Base-by-base conservation (phyloP, 202 grass and related monocot species). In the Bolboschoenoplectus hybrid region DNA sequence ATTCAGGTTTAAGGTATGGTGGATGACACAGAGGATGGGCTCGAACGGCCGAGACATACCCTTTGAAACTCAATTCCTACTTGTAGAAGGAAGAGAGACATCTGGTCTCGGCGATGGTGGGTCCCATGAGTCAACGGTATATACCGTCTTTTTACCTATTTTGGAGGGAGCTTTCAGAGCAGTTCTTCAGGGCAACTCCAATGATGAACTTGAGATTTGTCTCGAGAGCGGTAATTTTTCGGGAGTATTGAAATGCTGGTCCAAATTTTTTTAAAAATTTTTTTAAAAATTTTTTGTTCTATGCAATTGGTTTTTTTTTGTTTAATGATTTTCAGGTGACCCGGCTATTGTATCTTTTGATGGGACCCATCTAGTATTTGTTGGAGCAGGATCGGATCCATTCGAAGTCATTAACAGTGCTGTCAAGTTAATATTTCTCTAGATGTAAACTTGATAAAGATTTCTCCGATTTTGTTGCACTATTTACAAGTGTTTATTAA, bases 1-100 rank as follows among this genome's bases (percentile, higher is more conserved):
- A 39, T 97, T 97, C 82, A 82, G 94, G 75, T 94, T 97, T 87
- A 97, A 97, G 86, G 76, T 94, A 87, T 97, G 94, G 94, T 97
- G 92, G 94, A 92, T 97, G 94, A 94, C 92, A 26, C 94, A 94
- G 86, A 89, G 92, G 67, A 93, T 93, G 94, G 94, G 92, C 1
- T 89, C 86, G 0, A 87, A 56, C 7, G 92, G 92, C 73, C 85
- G 68, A 12, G 91, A 97, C n/a, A 81, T 97, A 74, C 94, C 92
- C 9, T 84, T 89, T 55, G 94, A 97, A 86, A 97, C 94, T 8
- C 91, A 94, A 88, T 92, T 97, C 80, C 13, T 97, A 63, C 66
- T 97, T 9, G 86, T 97, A 0, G 92, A 97, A 87, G 88, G 85
- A 10, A 53, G 40, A 0, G 86, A 81, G 3, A 78, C 43, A 10